Evolutionary conservation across 371 early-diverging fungal species (phyloP).

Genomic region (Mortierella sp.): DNA sequence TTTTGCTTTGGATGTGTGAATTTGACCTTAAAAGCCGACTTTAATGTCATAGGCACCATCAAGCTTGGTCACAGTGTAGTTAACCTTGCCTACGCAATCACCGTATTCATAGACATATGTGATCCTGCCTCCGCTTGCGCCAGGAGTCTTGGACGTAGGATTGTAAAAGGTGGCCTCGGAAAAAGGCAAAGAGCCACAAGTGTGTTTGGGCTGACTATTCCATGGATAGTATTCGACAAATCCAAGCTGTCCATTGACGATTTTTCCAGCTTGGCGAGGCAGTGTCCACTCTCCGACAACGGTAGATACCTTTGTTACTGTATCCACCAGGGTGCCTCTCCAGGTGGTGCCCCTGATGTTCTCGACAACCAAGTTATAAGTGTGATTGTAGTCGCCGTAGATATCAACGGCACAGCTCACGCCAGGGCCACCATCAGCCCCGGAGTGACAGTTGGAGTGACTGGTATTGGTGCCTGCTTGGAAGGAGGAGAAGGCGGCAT

Average conservation of each 20-base stretch:
- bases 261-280: conserved; percentile 14
- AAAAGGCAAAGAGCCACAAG: conserved; percentile 19
- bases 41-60: conserved; percentile 11
- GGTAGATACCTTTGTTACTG: conserved; percentile 2
- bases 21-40: conserved; percentile 27
- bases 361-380: conserved; percentile 15
- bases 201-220: conserved; percentile 12
- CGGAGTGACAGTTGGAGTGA: conserved; percentile 16
- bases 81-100: conserved; percentile 20
- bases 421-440: conserved; percentile 25
- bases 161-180: conserved; percentile 17
- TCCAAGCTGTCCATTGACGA: conserved; percentile 18
- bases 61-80: background rate
- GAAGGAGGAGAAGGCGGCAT: conserved; percentile 32
- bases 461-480: conserved; percentile 13
- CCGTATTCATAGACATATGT: conserved; percentile 14
- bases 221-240: conserved; percentile 30
- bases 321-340: conserved; percentile 27
- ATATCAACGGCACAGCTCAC: conserved; percentile 27
- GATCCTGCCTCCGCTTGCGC: conserved; percentile 14
- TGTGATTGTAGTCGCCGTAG: conserved; percentile 16
- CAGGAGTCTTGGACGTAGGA: conserved; percentile 24
- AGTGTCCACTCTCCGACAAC: conserved; percentile 28
- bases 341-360: conserved; percentile 21
- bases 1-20: too few relatives aligned